These are phyloP conservation scores for Candida labiduridarum DNA, from an alignment of 1,139 yeast species.

Conservation along the genomic window DNA sequence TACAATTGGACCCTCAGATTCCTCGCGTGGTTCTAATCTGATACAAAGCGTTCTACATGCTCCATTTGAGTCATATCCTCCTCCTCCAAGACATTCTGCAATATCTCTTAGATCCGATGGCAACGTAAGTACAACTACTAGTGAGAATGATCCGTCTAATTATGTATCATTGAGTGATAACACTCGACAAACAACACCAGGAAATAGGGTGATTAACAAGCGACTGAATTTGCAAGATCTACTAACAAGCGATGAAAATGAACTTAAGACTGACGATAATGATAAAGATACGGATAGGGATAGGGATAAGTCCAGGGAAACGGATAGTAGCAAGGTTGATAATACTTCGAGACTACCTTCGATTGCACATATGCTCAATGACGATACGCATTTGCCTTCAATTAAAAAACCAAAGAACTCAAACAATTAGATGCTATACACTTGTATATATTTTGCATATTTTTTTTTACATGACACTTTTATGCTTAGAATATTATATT, in stretches of 20 bases:
- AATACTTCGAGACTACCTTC: constrained; percentile 13
- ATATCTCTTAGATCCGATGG: too few relatives aligned
- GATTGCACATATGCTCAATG: constrained; percentile 14
- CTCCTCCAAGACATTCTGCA: too few relatives aligned
- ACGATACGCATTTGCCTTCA: constrained; percentile 11
- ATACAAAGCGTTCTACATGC: too few relatives aligned
- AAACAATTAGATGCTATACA: constrained; percentile 7
- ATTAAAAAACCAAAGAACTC: constrained; percentile 14
- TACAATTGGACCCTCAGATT: too few relatives aligned
- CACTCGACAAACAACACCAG: neutral
- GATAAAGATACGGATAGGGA: constrained; percentile 3
- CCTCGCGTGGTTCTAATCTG: too few relatives aligned
- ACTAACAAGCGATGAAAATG: neutral
- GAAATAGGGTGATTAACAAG: neutral
- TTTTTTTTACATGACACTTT: neutral
- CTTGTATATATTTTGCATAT: neutral
- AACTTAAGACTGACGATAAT: neutral
- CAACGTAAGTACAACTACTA: too few relatives aligned
- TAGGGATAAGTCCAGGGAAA: neutral
- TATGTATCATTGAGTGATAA: neutral
- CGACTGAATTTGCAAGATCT: neutral
- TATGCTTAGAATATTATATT: neutral
- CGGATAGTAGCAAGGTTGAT: neutral
- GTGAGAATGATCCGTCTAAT: neutral
- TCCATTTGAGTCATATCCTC: too few relatives aligned